Evolutionary conservation across 202 grass and related monocot genomes (phyloP).

Genomic region (Panicum hallii): DNA sequence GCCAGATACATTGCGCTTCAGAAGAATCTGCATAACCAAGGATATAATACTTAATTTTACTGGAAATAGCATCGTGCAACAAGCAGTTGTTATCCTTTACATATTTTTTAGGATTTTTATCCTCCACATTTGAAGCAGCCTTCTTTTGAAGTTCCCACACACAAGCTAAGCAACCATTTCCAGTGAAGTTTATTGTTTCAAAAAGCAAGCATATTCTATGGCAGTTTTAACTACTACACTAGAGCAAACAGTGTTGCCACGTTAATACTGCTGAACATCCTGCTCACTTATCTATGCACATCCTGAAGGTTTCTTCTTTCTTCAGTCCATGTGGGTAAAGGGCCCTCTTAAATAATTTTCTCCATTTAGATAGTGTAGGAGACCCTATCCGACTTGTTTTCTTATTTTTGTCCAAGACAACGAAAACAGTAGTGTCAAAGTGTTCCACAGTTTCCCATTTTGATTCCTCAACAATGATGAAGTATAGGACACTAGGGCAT

Average conservation of each 20-base stretch:
- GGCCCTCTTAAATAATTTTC: constrained; percentile 20
- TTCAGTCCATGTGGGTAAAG: constrained; percentile 13
- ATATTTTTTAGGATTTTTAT: constrained; percentile 17
- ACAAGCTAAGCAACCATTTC: constrained; percentile 33
- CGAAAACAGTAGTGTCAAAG: neutral
- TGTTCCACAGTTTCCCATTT: constrained; percentile 1
- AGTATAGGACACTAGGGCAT: constrained; percentile 7
- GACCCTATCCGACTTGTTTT: constrained; percentile 13
- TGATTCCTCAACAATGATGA: constrained; percentile 14
- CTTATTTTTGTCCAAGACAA: constrained; percentile 14
- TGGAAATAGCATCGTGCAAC: constrained; percentile 38
- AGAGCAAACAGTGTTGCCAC: constrained; percentile 14
- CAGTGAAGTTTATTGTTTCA: constrained; percentile 8
- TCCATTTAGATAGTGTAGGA: constrained; percentile 13
- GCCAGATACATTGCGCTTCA: constrained; percentile 31
- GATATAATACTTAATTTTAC: constrained; percentile 41
- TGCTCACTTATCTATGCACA: neutral
- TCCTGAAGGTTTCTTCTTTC: constrained; percentile 27
- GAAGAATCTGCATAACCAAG: constrained; percentile 52
- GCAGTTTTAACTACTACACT: constrained; percentile 16
- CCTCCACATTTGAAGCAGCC: constrained; percentile 31
- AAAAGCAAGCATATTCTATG: constrained; percentile 6
- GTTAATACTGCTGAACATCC: constrained; percentile 28
- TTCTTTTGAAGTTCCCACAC: constrained; percentile 18
- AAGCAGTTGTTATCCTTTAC: constrained; percentile 15